These are phyloP conservation scores for Fusarium fujikuroi DNA, from an alignment of 2,329 filamentous ascomycete species.

Conservation along the genomic window DNA sequence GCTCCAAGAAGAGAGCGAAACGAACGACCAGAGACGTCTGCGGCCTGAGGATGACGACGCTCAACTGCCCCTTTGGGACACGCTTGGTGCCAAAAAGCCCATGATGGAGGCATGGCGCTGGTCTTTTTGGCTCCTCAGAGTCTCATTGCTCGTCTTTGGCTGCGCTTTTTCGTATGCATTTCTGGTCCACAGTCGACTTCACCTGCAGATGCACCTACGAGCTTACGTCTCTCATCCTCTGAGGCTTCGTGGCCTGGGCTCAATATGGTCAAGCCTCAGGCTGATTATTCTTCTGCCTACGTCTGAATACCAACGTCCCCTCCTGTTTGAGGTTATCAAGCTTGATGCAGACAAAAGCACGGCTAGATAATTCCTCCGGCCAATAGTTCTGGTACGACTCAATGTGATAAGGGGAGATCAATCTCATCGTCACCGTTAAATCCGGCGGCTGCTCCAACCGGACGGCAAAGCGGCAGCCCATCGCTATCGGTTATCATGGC, in stretches of 20 bases:
- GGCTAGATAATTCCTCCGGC: constrained; percentile 24
- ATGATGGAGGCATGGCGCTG: constrained; percentile 32
- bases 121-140: neutral
- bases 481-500: constrained; percentile 2
- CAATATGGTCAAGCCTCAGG: constrained; percentile 41
- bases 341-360: constrained; percentile 25
- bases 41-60: constrained; percentile 49
- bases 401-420: constrained; percentile 15
- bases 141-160: constrained; percentile 19
- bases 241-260: constrained; percentile 43
- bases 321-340: constrained; percentile 29
- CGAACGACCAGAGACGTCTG: constrained; percentile 31
- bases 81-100: constrained; percentile 27
- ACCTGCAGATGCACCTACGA: constrained; percentile 29
- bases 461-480: constrained; percentile 30
- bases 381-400: constrained; percentile 9
- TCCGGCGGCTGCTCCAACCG: constrained; percentile 13
- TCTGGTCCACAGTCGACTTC: constrained; percentile 23
- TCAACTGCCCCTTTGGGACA: constrained; percentile 41
- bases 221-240: constrained; percentile 39
- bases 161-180: constrained; percentile 31
- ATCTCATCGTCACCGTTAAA: constrained; percentile 1
- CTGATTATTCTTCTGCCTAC: constrained; percentile 35
- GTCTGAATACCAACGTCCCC: constrained; percentile 16
- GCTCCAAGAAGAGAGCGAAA: constrained; percentile 17